These are phyloP conservation scores for Colletotrichum zoysiae DNA, from an alignment of 2,329 filamentous ascomycete species.

Conservation along the genomic window DNA sequence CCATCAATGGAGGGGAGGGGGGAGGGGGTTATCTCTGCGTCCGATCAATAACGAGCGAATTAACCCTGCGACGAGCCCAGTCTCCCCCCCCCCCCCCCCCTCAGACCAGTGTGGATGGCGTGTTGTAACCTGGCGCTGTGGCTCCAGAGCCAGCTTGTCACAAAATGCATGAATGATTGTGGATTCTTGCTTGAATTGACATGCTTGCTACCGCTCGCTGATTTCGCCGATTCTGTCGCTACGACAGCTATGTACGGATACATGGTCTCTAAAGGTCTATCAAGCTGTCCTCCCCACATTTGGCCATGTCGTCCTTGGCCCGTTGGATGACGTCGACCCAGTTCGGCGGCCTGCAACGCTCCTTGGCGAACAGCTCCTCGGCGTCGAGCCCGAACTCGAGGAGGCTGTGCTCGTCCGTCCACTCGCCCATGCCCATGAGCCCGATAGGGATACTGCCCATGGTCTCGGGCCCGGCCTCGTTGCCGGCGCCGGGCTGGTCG, in stretches of 20 bases:
- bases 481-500: constrained; percentile 47
- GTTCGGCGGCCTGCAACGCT: constrained; percentile 51
- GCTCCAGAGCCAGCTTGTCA: background rate
- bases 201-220: background rate
- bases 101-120: background rate
- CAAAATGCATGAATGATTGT: constrained; percentile 1
- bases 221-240: background rate
- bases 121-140: background rate
- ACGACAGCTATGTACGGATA: background rate
- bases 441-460: constrained; percentile 63
- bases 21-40: constrained; percentile 3
- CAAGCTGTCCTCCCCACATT: constrained; percentile 35
- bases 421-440: constrained; percentile 68
- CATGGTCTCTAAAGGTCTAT: constrained; percentile 37
- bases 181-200: background rate
- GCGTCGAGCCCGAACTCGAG: constrained; percentile 62
- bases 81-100: too few relatives aligned
- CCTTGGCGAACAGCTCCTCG: constrained; percentile 55
- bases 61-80: background rate
- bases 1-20: background rate
- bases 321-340: constrained; percentile 61
- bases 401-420: constrained; percentile 64
- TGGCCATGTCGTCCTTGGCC: constrained; percentile 47
- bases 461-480: constrained; percentile 49
- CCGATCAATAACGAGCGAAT: background rate